Evolutionary conservation across 2,329 filamentous ascomycete species (phyloP).

Genomic region (Incumbomyces lentus): DNA sequence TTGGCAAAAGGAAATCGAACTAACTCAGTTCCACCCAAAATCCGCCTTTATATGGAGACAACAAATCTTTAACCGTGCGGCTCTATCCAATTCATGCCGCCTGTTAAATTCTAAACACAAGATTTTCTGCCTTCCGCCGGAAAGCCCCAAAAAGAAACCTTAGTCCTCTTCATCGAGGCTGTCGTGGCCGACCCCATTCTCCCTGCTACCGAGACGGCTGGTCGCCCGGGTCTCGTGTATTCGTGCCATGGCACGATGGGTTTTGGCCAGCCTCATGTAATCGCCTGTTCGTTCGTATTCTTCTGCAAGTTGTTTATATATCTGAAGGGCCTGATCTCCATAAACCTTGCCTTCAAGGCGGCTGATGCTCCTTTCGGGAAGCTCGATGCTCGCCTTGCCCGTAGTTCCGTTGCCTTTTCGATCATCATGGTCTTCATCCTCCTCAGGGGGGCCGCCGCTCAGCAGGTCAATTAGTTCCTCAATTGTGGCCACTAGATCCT

Average conservation of each 20-base stretch:
- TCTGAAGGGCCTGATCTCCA: conserved; percentile 45
- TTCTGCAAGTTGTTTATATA: conserved; percentile 80
- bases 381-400: conserved; percentile 1
- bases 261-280: conserved; percentile 79
- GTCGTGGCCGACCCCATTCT: conserved; percentile 10
- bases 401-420: conserved; percentile 3
- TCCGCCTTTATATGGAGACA: too few relatives aligned
- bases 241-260: conserved; percentile 80
- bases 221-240: conserved; percentile 57
- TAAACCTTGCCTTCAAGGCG: conserved; percentile 25
- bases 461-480: conserved; percentile 86
- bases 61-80: too few relatives aligned
- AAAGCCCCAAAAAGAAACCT: too few relatives aligned
- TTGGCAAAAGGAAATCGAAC: too few relatives aligned
- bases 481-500: conserved; percentile 69
- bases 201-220: conserved; percentile 12
- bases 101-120: too few relatives aligned
- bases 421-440: conserved; percentile 24
- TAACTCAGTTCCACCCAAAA: too few relatives aligned
- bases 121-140: too few relatives aligned
- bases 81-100: too few relatives aligned
- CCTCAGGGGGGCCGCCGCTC: conserved; percentile 68
- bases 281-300: conserved; percentile 87
- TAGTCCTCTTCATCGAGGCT: conserved; percentile 12
- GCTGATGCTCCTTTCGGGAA: conserved; percentile 15